Evolutionary conservation across 805 yeast species (phyloP).

Genomic region (Barnettozyma wickerhamii): DNA sequence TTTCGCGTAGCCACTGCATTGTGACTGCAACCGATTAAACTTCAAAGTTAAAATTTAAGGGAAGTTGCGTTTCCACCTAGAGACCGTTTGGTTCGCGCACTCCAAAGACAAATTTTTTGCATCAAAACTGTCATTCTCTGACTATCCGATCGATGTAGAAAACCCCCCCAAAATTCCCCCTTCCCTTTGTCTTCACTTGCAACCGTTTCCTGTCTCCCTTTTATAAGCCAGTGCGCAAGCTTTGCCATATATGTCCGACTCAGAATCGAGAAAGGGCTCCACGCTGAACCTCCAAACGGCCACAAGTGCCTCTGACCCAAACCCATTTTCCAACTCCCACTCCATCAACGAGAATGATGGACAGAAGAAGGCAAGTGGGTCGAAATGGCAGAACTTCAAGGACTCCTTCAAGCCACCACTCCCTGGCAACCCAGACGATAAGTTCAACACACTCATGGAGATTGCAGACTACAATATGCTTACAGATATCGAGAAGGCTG

Average conservation of each 20-base stretch:
- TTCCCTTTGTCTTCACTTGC: not conserved
- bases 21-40: too few relatives aligned
- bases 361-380: not conserved
- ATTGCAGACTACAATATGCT: constrained; percentile 17
- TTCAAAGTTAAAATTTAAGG: too few relatives aligned
- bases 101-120: too few relatives aligned
- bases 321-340: not conserved
- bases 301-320: not conserved
- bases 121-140: too few relatives aligned
- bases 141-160: too few relatives aligned
- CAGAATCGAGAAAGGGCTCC: not conserved
- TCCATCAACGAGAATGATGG: not conserved
- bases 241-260: not conserved
- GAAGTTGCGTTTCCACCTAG: too few relatives aligned
- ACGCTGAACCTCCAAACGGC: not conserved
- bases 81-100: not conserved
- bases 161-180: too few relatives aligned
- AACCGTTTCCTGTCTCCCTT: not conserved
- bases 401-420: constrained; percentile 43
- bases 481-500: constrained; percentile 36
- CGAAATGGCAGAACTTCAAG: constrained; percentile 26
- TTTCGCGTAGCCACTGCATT: too few relatives aligned
- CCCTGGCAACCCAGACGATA: constrained; percentile 10
- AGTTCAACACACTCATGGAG: constrained; percentile 12
- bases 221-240: not conserved